Evolutionary conservation across 108 stramenopile species (phyloP), one percentile per base, ranked within the genome.

Genomic region (Schizochytrium sp.): DNA sequence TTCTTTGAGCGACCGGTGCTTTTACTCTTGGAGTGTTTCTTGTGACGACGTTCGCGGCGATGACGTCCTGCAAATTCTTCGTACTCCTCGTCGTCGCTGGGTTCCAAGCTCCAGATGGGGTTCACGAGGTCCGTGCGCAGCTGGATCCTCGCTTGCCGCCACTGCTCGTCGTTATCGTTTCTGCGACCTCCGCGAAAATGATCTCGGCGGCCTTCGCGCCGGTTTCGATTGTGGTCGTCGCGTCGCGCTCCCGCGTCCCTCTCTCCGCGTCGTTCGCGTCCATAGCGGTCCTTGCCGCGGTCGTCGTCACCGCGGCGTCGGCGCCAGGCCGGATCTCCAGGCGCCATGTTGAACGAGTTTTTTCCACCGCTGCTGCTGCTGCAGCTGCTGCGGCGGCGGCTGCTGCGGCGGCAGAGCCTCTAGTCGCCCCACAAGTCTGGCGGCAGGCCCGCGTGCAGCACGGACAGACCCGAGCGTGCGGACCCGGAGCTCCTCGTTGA

Each of bases 111-210:
- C 87, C 96, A 96, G 2, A 97, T 94, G 25, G 95, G 94, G 58
- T 91, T 88, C 90, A 96, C 96, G 89, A 96, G 94, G 29, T 94
- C 95, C 87, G 90, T 89, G 4, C 95, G 95, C 89, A 69, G 41
- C 95, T 95, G 43, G 94, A 90, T 43, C 92, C 63, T 28, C 94
- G 94, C 18, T 92, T 88, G 87, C 91, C 94, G 63, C 92, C 93
- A 51, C 91, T 47, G 5, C 69, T 60, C 59, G 87, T 43, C 21
- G 45, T 90, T 83, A 47, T 48, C 34, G 47, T 55, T 29, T 25
- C 45, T 18, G 34, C 60, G 51, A 71, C 87, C 29, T 21, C 72
- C 16, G 72, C 59, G 51, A 18, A 12, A 18, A 21, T 72, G 59
- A 34, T 18, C 55, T 16, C 87, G 6, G 44, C 43, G n/a, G 23